Conservation (phyloP, 305 asterid species). For the Ilex paraguariensis region DNA sequence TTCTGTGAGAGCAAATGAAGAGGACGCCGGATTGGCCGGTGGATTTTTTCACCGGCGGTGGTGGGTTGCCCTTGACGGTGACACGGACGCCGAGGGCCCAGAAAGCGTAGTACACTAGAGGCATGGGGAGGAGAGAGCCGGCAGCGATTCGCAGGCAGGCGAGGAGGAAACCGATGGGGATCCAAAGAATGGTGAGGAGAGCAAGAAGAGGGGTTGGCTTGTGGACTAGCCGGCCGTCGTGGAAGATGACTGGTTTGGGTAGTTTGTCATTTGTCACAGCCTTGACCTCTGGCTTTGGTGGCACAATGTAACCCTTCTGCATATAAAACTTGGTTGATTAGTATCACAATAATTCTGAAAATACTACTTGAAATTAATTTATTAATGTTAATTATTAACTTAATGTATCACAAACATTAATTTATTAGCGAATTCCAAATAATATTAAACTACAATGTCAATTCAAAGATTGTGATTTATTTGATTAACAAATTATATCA, state of each 20-base stretch:
- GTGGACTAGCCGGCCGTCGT: conserved; percentile 55
- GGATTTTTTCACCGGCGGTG: conserved; percentile 32
- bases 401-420: too few relatives aligned
- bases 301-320: conserved; percentile 52
- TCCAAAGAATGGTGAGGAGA: conserved; percentile 47
- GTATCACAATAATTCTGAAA: neutral
- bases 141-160: conserved; percentile 58
- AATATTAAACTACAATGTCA: too few relatives aligned
- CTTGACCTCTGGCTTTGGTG: conserved; percentile 38
- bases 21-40: conserved; percentile 45
- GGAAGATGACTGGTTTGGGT: conserved; percentile 58
- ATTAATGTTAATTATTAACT: too few relatives aligned
- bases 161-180: conserved; percentile 48
- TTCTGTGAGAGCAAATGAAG: conserved; percentile 61
- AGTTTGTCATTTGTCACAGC: conserved; percentile 45
- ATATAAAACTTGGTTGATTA: neutral
- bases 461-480: too few relatives aligned
- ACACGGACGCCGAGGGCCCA: conserved; percentile 62
- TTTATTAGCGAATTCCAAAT: too few relatives aligned
- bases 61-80: conserved; percentile 49
- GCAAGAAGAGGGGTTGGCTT: conserved; percentile 49
- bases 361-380: too few relatives aligned
- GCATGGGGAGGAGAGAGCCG: conserved; percentile 59
- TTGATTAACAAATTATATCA: too few relatives aligned
- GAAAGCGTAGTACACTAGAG: conserved; percentile 47